Evolutionary conservation across 2,329 filamentous ascomycete genomes (phyloP), one percentile per base, ranked within the genome.

Genomic region (Sporothrix brunneoviolacea): DNA sequence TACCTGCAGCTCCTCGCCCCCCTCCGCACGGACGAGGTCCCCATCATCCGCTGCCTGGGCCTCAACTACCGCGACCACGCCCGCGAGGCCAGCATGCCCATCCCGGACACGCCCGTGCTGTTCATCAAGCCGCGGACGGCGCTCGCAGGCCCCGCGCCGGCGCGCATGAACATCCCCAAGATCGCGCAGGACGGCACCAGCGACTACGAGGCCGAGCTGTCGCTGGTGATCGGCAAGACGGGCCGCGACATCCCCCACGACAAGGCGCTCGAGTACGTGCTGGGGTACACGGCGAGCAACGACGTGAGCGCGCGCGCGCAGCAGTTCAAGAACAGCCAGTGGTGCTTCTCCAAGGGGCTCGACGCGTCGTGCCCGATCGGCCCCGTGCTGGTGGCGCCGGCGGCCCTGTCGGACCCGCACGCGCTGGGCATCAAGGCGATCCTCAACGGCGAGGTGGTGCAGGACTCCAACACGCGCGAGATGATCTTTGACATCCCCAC

Each of bases 31-130:
- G 52, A 61, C 12, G 65, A 72, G 28, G 62, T 69, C 6, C 65
- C 65, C 30, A 65, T 67, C 18, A 70, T 73, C 43, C 68, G 70
- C 32, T 74, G 70, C 57, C 60, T 74, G 41, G 71, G 71, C 7
- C 64, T 74, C 46, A 75, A 74, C 60, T 72, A 72, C 57, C 60
- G 59, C 32, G 63, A 70, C 56, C 69, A 70, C 49, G 68, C 67
- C 5, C 52, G 56, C 15, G 68, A 71, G 58, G 64, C 64, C 44
- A 64, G 62, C 40, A 61, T 69, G 60, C 55, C 64, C 2, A 58
- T 69, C 19, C 68, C 68, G 0, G 57, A 62, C 24, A 55, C 58
- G 4, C 67, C 66, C 0, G 62, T 67, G 3, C 55, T 70, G 4
- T 70, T 71, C 56, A 60, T 66, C 58, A 70, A 71, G 58, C 68